Evolutionary conservation across 257 asterid genomes (phyloP).

Genomic region (Nicotiana benthamiana): DNA sequence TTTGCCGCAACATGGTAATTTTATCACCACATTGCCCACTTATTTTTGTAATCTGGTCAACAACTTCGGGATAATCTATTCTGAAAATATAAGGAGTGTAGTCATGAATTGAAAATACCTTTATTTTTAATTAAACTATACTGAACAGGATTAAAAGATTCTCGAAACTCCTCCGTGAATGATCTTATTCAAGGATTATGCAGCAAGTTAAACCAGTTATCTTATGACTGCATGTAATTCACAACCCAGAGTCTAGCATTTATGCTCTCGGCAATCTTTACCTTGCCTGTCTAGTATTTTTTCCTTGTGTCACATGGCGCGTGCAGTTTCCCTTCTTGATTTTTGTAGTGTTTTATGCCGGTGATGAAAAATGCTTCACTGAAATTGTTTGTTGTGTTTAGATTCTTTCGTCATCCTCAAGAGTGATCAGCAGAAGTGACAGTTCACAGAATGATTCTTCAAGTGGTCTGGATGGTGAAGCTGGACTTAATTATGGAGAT

Average conservation of each 20-base stretch:
- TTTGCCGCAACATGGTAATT: conserved; percentile 82
- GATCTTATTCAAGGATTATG: conserved; percentile 2
- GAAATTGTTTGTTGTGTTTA: conserved; percentile 20
- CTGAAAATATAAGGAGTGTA: background rate
- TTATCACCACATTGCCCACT: conserved; percentile 4
- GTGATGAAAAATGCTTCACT: background rate
- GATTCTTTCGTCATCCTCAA: conserved; percentile 79
- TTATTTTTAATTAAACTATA: background rate
- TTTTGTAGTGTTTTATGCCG: background rate
- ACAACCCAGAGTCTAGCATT: background rate
- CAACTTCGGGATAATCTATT: background rate
- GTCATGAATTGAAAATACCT: background rate
- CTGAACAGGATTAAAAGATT: background rate
- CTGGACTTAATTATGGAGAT: conserved; percentile 43
- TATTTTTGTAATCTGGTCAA: background rate
- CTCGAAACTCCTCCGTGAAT: background rate
- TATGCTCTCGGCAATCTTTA: background rate
- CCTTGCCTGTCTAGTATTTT: background rate
- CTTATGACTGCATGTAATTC: background rate
- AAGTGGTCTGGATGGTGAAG: conserved; percentile 50
- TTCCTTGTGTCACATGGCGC: background rate
- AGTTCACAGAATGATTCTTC: conserved; percentile 48
- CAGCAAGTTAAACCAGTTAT: background rate
- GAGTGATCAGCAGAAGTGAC: conserved; percentile 34
- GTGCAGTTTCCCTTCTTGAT: background rate